Base-by-base conservation (phyloP, 345 rosid species). In the Bruguiera parviflora region DNA sequence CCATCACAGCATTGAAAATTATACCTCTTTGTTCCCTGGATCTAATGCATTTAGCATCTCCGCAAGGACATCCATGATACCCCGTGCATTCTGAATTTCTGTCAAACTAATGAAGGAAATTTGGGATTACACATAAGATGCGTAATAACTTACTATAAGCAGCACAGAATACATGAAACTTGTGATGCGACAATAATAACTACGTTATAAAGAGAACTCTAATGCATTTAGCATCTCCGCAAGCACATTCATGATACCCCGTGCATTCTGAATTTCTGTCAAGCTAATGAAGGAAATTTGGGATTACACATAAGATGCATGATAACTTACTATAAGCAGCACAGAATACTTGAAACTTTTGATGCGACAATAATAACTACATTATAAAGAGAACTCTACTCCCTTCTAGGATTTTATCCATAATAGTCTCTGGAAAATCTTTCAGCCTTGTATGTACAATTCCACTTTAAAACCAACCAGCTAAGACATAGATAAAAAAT, bases 71-170 rank as follows among this genome's bases (percentile, higher is more conserved):
- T 96, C 99, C 96, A 96, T 86, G 63, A 92, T 86, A 65, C 96
- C 98, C 59, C 95, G 89, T 33, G 99, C 99, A 82, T 92, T 96
- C 80, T 96, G 98, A 80, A 92, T 89, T 86, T 96, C 99, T 61
- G 96, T 79, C 92, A 92, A 72, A 80, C 99, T 96, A 68, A 78
- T 39, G 78, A 79, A 81, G 51, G 46, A 74, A 77, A 70, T 58
- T 81, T 64, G 66, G 72, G 68, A 25, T 74, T 55, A 77, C 71
- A 62, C 5, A 55, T 47, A 58, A 67, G 46, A 73, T 29, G 31
- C 69, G 65, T 43, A 7, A 28, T 21, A 24, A 69, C 21, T 58
- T 57, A 20, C 22, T 33, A 68, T 53, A 53, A 53, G 57, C 28
- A 53, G 32, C 37, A 43, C 31, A 65, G 6, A 10, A 27, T 18